A percentile compares a stretch with the other conserved stretches of the same genome.
Evolutionary conservation across 225 moss, liverwort and hornwort species (phyloP).

Genomic region (Ulota crispa): DNA sequence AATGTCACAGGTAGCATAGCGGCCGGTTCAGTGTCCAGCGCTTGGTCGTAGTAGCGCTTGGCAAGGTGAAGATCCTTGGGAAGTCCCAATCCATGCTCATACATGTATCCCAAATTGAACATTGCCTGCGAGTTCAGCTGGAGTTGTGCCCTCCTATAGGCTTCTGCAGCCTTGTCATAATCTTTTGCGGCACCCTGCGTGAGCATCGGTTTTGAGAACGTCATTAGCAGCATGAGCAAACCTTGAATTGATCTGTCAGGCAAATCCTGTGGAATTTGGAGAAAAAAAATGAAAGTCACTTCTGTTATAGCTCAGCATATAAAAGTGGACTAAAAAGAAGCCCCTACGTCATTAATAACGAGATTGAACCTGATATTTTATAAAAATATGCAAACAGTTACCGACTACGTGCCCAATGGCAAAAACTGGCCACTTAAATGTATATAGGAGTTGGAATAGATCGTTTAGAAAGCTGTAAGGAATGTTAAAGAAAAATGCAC

Average conservation of each 20-base stretch:
- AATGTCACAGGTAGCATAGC: conserved; percentile 85
- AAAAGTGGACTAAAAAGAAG: background rate
- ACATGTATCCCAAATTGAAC: conserved; percentile 99
- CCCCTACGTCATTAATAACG: background rate
- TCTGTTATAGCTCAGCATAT: background rate
- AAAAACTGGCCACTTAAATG: background rate
- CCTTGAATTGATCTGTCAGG: background rate
- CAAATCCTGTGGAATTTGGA: background rate
- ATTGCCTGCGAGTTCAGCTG: conserved; percentile 95
- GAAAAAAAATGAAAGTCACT: background rate
- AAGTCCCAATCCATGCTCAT: conserved; percentile 93
- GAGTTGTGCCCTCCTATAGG: conserved; percentile 65
- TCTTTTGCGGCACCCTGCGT: conserved; percentile 85
- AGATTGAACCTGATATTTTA: background rate
- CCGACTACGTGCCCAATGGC: background rate
- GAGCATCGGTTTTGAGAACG: conserved; percentile 1
- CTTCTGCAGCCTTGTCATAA: conserved; percentile 83
- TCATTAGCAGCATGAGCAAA: background rate
- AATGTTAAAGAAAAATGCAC: background rate
- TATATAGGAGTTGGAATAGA: background rate
- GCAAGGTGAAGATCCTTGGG: conserved; percentile 95
- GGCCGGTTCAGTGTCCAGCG: conserved; percentile 81
- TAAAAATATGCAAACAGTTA: background rate
- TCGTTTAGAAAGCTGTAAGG: background rate
- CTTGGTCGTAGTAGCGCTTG: conserved; percentile 95